Evolutionary conservation across 305 asterid genomes (phyloP).

Genomic region (Fraxinus velutina): DNA sequence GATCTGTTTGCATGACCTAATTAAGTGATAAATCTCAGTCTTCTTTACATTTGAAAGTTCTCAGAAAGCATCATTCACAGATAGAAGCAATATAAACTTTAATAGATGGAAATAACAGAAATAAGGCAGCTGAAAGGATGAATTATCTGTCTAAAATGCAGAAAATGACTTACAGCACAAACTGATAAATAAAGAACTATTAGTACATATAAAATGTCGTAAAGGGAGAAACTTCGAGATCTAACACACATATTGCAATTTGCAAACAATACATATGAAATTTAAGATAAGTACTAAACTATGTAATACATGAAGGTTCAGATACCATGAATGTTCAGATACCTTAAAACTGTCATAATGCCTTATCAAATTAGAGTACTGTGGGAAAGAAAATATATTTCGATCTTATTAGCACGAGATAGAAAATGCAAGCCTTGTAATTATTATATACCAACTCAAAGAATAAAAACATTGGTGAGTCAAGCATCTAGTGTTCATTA

Average conservation of each 20-base stretch:
- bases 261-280: neutral
- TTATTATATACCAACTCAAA: neutral
- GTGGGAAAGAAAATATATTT: neutral
- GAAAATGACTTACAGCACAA: neutral
- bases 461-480: neutral
- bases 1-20: conserved; percentile 68
- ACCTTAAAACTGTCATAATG: neutral
- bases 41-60: conserved; percentile 4
- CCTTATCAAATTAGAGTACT: neutral
- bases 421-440: neutral
- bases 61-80: neutral
- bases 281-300: neutral
- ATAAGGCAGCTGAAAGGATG: neutral
- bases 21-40: conserved; percentile 23
- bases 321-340: neutral
- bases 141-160: neutral
- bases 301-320: neutral
- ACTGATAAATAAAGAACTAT: neutral
- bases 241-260: neutral
- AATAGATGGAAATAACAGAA: neutral
- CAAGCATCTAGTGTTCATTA: neutral
- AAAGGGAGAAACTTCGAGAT: neutral
- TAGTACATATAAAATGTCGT: neutral
- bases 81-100: neutral
- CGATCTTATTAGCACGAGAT: neutral